Evolutionary conservation across 2,329 filamentous ascomycete species (phyloP), one percentile per base, ranked within the genome.

Genomic region (Fusarium begoniae): DNA sequence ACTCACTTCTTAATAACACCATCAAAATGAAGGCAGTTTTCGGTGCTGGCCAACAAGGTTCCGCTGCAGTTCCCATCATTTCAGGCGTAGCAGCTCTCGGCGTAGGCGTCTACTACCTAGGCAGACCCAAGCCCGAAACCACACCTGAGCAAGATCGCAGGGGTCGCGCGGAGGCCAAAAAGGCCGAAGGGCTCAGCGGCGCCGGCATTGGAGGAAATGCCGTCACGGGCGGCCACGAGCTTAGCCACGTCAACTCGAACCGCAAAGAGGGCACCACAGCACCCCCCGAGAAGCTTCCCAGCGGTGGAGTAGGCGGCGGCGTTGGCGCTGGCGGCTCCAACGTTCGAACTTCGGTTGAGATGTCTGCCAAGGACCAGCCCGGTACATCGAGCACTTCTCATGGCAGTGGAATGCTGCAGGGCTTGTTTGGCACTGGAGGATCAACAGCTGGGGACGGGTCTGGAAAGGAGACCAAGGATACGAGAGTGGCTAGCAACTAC

Each of bases 221-320:
- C n/a, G 65, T 72, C 24, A 78, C 80, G 2, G 81, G 81, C 17
- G 80, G 79, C 24, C 75, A 79, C 30, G 81, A 81, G 68, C 66
- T 78, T 22, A 75, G 78, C 37, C 67, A 69, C 41, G 66, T 53
- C 24, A 72, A 77, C 65, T 68, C 74, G 3, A 48, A 75, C 9
- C 72, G 71, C 37, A 75, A 61, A 11, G 69, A 75, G 11, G 32
- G 72, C n/a, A 78, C 76, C 6, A 77, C 80, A 9, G 73, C 66
- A n/a, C 47, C 64, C 30, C 65, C 20, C 30, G 80, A 82, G n/a
- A 75, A 81, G 66, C 76, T 83, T 1, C 81, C 81, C 10, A 76
- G 79, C 2, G 81, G 81, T 2, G 78, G 79, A 11, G 77, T 81
- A 4, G 81, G 81, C 1, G 81, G 81, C 3, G 81, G 81, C 6